Evolutionary conservation across 306 rosid species (phyloP), one percentile per base, ranked within the genome.

Genomic region (Sphenostylis stenocarpa): DNA sequence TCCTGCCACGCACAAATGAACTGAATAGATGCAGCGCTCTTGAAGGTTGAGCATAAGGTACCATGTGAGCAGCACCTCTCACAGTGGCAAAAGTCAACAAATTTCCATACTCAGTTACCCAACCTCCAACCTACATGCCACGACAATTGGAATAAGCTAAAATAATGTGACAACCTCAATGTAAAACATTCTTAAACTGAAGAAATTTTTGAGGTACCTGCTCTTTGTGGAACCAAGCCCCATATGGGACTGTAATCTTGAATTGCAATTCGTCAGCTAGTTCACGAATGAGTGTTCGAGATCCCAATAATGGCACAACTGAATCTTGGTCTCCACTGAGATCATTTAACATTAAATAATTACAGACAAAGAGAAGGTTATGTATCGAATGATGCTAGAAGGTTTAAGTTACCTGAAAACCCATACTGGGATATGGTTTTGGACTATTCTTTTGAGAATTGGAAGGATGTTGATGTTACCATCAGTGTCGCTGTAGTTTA

Each of bases 41-140:
- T 3, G 97, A 89, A 44, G 96, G 97, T 45, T 90, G 97, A 14
- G 97, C 91, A 68, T 79, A 93, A 2, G 97, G 94, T 10, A 93
- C 97, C 96, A 90, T 93, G 77, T 90, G 97, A 24, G 96, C 88
- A 31, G 96, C 96, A 36, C 90, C 96, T 6, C 96, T 89, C 20
- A 93, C 94, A 0, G 96, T 93, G 16, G 94, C 96, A 65, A 90
- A 90, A 0, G 92, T 93, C 78, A 89, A 70, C 21, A 80, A 76
- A 70, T 93, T 86, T 21, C 97, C 96, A 65, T 93, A 93, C 78
- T 89, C 96, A 0, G 88, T 93, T 26, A 83, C 91, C 96, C 96
- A 93, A 26, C 97, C 92, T 7, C 86, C 92, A 57, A 84, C 97
- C 90, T 91, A 43, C 41, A 38, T 45, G 12, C 34, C 36, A 51